Percentiles rank a stretch among this genome's conserved stretches.
phyloP scores from a whole-genome alignment of 495 filamentous ascomycete species.

The Tricharina praecox region DNA sequence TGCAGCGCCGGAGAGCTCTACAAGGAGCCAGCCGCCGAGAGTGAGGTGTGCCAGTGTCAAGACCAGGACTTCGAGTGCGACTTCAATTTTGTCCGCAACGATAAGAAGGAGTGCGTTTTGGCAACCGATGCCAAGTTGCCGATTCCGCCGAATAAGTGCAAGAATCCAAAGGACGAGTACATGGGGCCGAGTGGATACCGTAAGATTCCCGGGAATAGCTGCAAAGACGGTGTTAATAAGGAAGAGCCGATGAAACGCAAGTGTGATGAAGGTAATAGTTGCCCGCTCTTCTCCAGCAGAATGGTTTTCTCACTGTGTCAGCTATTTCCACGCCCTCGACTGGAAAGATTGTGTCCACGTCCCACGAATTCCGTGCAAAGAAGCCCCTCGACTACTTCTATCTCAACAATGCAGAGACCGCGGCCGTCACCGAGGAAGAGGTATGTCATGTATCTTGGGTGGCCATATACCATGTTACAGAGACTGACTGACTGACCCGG shows the following conservation, averaged over 20 bases:
- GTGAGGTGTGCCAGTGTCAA: conserved; percentile 60
- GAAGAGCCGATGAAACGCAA: conserved; percentile 43
- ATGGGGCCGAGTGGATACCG: conserved; percentile 77
- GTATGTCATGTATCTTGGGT: conserved; percentile 3
- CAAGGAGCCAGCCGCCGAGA: conserved; percentile 47
- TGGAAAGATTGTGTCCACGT: conserved; percentile 42
- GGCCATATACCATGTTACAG: no score
- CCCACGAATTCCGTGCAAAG: conserved; percentile 40
- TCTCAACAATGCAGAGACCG: conserved; percentile 58
- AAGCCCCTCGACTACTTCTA: conserved; percentile 53
- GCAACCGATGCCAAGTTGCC: conserved; percentile 26
- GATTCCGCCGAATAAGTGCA: conserved; percentile 48
- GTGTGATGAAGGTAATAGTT: conserved; percentile 31
- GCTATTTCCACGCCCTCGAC: conserved; percentile 28
- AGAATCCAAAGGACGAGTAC: conserved; percentile 48
- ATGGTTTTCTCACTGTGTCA: conserved; percentile 9
- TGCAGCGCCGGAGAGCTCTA: conserved; percentile 82
- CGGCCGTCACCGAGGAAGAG: conserved; percentile 44
- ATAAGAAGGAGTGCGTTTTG: conserved; percentile 44
- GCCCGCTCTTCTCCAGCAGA: neutral
- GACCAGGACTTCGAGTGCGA: conserved; percentile 85
- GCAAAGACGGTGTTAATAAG: conserved; percentile 43
- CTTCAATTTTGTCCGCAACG: conserved; percentile 56
- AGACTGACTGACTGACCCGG: neutral
- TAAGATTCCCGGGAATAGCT: conserved; percentile 79